phyloP scores from a whole-genome alignment of 2,329 filamentous ascomycete genomes.

The Chrysoporthe austroafricana region DNA sequence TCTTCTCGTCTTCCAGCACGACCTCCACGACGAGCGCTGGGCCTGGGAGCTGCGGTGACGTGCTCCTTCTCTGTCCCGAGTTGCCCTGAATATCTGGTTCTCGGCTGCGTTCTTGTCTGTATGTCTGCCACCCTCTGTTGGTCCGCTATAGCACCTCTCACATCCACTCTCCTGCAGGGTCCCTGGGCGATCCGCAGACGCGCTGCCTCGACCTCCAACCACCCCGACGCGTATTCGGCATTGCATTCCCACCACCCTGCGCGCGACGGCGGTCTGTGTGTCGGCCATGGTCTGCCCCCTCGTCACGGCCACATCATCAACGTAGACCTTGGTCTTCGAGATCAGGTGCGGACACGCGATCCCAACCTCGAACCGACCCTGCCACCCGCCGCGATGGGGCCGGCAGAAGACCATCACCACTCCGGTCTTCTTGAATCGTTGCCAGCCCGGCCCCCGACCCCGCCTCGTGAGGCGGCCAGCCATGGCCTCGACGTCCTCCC shows the following conservation, averaged over 20 bases:
- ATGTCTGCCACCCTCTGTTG: not conserved
- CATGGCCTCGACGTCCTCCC: slow-evolving; percentile 41
- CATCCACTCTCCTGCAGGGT: slow-evolving; percentile 15
- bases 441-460: slow-evolving; percentile 66
- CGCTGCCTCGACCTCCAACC: not conserved
- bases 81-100: not conserved
- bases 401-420: slow-evolving; percentile 30
- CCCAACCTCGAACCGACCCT: slow-evolving; percentile 30
- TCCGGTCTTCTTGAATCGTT: slow-evolving; percentile 55
- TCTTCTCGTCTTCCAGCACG: not conserved
- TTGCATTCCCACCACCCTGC: not conserved
- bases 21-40: no score
- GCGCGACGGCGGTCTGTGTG: slow-evolving; percentile 12
- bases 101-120: not conserved
- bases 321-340: slow-evolving; percentile 16
- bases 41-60: not conserved
- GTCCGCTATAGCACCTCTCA: not conserved
- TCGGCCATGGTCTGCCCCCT: slow-evolving; percentile 20
- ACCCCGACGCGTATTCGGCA: slow-evolving; percentile 7
- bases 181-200: slow-evolving; percentile 8
- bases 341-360: slow-evolving; percentile 22
- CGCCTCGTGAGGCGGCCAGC: slow-evolving; percentile 58
- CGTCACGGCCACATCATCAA: slow-evolving; percentile 14
- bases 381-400: slow-evolving; percentile 27
- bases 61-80: no score